Percentiles rank a stretch among this genome's conserved stretches.
Conservation (phyloP, 331 rosid species). For the Pyracantha coccinea region DNA sequence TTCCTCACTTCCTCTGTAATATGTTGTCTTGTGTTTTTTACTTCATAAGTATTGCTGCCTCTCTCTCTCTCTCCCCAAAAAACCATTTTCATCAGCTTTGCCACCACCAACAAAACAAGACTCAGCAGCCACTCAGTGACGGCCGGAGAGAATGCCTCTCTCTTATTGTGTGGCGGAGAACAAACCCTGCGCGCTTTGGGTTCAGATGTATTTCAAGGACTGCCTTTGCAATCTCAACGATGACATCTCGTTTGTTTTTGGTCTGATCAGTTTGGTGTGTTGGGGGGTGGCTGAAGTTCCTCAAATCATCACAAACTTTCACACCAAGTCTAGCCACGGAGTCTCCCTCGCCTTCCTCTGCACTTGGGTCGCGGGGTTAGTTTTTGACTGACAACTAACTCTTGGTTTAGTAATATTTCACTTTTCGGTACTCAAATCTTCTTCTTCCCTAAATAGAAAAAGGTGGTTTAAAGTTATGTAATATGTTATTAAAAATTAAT, state of each 20-base stretch:
- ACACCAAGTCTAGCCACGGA: constrained; percentile 78
- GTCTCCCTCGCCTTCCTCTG: constrained; percentile 80
- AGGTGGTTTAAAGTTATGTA: not conserved
- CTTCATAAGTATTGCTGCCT: not conserved
- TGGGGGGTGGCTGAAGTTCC: constrained; percentile 96
- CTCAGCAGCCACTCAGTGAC: not conserved
- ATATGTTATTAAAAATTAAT: not conserved
- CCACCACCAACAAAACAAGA: not conserved
- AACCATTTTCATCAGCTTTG: not conserved
- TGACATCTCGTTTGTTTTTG: constrained; percentile 62
- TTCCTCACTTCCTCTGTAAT: not conserved
- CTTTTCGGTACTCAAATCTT: not conserved
- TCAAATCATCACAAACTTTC: constrained; percentile 83
- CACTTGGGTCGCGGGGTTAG: constrained; percentile 93
- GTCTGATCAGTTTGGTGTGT: constrained; percentile 51
- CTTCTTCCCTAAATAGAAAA: not conserved
- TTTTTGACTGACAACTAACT: not conserved
- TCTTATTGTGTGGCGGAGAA: constrained; percentile 57
- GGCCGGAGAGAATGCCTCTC: constrained; percentile 26
- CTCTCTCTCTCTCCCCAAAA: not conserved
- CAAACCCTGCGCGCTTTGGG: constrained; percentile 64
- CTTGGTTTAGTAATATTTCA: not conserved
- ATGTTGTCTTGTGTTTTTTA: not conserved
- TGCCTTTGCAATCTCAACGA: constrained; percentile 72
- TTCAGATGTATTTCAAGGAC: constrained; percentile 57